Evolutionary conservation across 164 flowering plant species (phyloP).

Genomic region (Magnolia changhungtana): DNA sequence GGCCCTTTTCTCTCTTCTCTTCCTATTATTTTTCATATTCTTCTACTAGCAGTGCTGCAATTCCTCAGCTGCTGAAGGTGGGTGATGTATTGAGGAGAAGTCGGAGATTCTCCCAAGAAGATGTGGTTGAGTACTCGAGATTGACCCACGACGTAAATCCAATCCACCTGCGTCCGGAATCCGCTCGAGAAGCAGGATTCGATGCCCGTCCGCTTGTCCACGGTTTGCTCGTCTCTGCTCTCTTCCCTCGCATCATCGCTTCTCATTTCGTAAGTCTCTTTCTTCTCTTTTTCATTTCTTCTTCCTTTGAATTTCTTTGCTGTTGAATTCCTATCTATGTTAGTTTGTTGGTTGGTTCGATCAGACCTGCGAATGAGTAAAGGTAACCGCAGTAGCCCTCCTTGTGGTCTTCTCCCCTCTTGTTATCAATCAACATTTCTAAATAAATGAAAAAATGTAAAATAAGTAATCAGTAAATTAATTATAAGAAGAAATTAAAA

Average conservation of each 20-base stretch:
- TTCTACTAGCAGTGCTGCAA: neutral
- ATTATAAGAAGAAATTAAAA: too few relatives aligned
- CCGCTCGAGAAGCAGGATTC: slow-evolving; percentile 58
- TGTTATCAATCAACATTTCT: too few relatives aligned
- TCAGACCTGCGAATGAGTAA: too few relatives aligned
- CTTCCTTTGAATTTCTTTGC: neutral
- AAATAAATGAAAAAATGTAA: too few relatives aligned
- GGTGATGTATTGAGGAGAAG: slow-evolving; percentile 51
- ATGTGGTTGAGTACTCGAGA: slow-evolving; percentile 52
- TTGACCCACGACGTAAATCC: slow-evolving; percentile 66
- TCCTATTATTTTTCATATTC: neutral
- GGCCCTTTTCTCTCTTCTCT: neutral
- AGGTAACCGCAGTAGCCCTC: too few relatives aligned
- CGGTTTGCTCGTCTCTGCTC: slow-evolving; percentile 81
- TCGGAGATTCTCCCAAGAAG: slow-evolving; percentile 43
- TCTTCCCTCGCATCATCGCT: slow-evolving; percentile 74
- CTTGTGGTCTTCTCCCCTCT: too few relatives aligned
- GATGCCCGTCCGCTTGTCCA: slow-evolving; percentile 55
- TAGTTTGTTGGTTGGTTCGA: too few relatives aligned
- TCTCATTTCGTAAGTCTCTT: slow-evolving; percentile 58
- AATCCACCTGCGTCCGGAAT: slow-evolving; percentile 54
- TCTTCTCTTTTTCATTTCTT: neutral
- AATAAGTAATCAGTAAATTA: too few relatives aligned
- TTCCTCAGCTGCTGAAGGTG: slow-evolving; percentile 10
- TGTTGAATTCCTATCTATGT: neutral